Conservation (phyloP, 345 rosid species). For the Ailanthus altissimus region DNA sequence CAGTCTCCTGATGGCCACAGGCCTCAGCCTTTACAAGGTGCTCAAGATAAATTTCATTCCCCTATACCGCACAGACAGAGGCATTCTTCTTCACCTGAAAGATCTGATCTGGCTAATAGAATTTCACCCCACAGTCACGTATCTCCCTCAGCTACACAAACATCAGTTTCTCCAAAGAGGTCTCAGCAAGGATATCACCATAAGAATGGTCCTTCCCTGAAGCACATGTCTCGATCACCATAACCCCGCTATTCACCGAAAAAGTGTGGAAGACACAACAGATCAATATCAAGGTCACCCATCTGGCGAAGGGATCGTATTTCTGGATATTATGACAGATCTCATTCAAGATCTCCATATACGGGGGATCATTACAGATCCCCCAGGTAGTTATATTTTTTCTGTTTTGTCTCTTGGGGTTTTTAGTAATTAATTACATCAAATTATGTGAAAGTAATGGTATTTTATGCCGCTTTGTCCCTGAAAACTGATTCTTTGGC, state of each 20-base stretch:
- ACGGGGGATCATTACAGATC: slow-evolving; percentile 18
- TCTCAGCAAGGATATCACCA: slow-evolving; percentile 12
- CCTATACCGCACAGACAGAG: background rate
- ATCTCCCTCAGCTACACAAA: background rate
- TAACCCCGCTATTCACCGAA: slow-evolving; percentile 12
- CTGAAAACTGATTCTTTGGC: background rate
- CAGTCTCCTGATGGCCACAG: slow-evolving; percentile 1
- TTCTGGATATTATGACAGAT: slow-evolving; percentile 20
- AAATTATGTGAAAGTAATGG: background rate
- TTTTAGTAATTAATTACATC: background rate
- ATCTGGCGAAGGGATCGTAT: slow-evolving; percentile 15
- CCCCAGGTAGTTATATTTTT: slow-evolving; percentile 17
- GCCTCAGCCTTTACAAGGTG: slow-evolving; percentile 12
- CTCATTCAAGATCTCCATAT: slow-evolving; percentile 28
- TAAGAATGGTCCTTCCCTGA: slow-evolving; percentile 23
- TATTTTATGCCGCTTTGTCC: background rate
- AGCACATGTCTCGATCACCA: slow-evolving; percentile 9
- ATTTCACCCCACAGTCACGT: background rate
- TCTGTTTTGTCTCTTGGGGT: background rate
- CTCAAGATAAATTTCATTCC: background rate
- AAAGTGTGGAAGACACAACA: slow-evolving; percentile 8
- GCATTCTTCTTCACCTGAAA: slow-evolving; percentile 20
- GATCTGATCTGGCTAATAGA: slow-evolving; percentile 18
- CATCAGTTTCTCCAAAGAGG: slow-evolving; percentile 5
- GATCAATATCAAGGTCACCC: slow-evolving; percentile 26